Conservation (phyloP, 768 basidiomycete species). For the Suillus variegatus region DNA sequence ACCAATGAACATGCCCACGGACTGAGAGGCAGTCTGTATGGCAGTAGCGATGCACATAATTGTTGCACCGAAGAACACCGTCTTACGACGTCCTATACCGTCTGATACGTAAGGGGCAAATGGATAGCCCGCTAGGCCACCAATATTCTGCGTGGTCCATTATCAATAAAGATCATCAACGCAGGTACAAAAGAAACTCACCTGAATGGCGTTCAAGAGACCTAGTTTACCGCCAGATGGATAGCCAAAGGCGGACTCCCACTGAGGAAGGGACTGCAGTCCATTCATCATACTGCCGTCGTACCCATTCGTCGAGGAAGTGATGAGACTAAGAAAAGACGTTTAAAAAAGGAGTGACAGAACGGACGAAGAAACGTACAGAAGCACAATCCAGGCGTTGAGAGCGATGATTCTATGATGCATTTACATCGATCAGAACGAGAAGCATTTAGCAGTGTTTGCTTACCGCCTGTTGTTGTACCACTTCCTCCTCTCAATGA, state of each 20-base stretch:
- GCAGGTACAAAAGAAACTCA: conserved; percentile 22
- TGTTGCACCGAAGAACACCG: conserved; percentile 68
- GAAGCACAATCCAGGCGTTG: conserved; percentile 69
- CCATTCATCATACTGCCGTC: conserved; percentile 84
- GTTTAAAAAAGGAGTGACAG: conserved; percentile 5
- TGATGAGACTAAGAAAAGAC: conserved; percentile 54
- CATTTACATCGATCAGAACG: background rate
- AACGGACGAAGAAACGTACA: conserved; percentile 40
- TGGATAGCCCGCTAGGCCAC: conserved; percentile 65
- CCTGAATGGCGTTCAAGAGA: conserved; percentile 75
- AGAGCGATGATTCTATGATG: conserved; percentile 54
- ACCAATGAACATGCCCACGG: conserved; percentile 78
- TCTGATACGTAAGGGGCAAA: conserved; percentile 75
- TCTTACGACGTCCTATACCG: conserved; percentile 63
- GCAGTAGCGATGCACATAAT: conserved; percentile 72
- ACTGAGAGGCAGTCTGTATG: conserved; percentile 70
- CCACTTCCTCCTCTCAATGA: conserved; percentile 69
- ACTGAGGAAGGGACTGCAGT: conserved; percentile 66
- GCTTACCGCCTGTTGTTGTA: conserved; percentile 74
- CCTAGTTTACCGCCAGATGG: conserved; percentile 63
- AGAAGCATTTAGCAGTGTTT: background rate
- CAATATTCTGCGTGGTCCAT: conserved; percentile 55
- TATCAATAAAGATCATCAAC: background rate
- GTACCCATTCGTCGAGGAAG: conserved; percentile 75
- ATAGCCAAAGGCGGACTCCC: conserved; percentile 60